Evolutionary conservation across 2,329 filamentous ascomycete genomes (phyloP), one percentile per base, ranked within the genome.

Genomic region (Penicillium sp.): DNA sequence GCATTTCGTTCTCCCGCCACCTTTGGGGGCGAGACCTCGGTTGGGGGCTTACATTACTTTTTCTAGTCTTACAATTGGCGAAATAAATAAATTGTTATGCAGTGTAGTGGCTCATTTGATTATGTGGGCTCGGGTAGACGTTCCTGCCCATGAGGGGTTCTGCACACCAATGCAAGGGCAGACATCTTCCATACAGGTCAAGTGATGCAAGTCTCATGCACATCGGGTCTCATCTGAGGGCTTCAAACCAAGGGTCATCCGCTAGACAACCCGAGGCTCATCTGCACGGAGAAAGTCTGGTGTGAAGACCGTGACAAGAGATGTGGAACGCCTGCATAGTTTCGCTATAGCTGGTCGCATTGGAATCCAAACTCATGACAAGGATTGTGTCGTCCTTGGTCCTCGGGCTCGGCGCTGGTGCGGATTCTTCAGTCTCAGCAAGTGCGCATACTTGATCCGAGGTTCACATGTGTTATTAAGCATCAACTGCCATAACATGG

Each of bases 391-490:
- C 22, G 31, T 47, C 27, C 36, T 40, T 31, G 50, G 22, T 16
- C 11, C 45, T 16, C 32, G 43, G 39, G 14, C 13, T 34, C 18
- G 16, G 43, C 14, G 45, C 27, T 42, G 21, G 16, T 38, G 22
- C 14, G 14, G 27, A 18, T 43, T 42, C 45, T 46, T 40, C 16
- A 32, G 24, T 27, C 24, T 27, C 24, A 27, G 36, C n/a, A 36
- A 45, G 31, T 38, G 38, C 18, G 13, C 24, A 40, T 29, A 36
- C 14, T 22, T 40, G 36, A 27, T 46, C 46, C 24, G 40, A 34
- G 34, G 49, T 70, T 66, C 70, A 50, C 71, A 45, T 69, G 64
- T 5, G 68, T 56, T 43, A 61, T 57, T 10, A 58, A 60, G 44
- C 65, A 58, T 24, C 72, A 45, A 53, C 13, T 40, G 38, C 2